phyloP scores from a whole-genome alignment of 23 red algal species.

The Gracilaria domingensis region DNA sequence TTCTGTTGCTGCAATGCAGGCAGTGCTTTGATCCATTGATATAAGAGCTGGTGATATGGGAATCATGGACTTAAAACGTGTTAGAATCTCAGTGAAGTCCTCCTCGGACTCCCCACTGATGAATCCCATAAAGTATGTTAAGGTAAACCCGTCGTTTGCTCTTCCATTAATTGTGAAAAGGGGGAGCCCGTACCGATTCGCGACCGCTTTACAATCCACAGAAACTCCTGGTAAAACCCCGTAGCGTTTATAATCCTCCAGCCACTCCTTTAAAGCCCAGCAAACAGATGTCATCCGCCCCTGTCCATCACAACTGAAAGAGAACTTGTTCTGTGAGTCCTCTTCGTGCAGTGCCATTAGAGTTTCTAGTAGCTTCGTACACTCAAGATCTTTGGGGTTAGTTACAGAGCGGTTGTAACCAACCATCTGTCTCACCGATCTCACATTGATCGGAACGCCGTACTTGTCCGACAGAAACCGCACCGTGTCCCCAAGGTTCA shows the following conservation, averaged over 20 bases:
- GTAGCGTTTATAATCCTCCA: not conserved
- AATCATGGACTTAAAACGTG: not conserved
- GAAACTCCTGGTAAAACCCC: not conserved
- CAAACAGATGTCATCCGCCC: too few relatives aligned
- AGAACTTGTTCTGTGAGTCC: too few relatives aligned
- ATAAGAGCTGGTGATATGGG: not conserved
- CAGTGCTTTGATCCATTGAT: not conserved
- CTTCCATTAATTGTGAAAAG: not conserved
- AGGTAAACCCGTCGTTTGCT: not conserved
- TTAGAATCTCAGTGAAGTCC: not conserved
- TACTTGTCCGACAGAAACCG: not conserved
- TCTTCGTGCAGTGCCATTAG: too few relatives aligned
- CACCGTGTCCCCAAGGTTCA: not conserved
- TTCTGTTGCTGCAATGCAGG: not conserved
- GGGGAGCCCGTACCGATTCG: not conserved
- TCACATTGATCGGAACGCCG: not conserved
- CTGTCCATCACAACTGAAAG: too few relatives aligned
- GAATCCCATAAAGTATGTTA: not conserved
- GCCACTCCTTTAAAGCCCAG: too few relatives aligned
- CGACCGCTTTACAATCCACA: constrained; percentile 1
- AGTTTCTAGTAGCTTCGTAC: too few relatives aligned
- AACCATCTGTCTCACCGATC: not conserved
- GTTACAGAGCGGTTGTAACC: not conserved
- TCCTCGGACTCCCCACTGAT: not conserved
- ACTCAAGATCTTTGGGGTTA: too few relatives aligned